Evolutionary conservation across 345 rosid species (phyloP).

Genomic region (Noccaea bulbosa): DNA sequence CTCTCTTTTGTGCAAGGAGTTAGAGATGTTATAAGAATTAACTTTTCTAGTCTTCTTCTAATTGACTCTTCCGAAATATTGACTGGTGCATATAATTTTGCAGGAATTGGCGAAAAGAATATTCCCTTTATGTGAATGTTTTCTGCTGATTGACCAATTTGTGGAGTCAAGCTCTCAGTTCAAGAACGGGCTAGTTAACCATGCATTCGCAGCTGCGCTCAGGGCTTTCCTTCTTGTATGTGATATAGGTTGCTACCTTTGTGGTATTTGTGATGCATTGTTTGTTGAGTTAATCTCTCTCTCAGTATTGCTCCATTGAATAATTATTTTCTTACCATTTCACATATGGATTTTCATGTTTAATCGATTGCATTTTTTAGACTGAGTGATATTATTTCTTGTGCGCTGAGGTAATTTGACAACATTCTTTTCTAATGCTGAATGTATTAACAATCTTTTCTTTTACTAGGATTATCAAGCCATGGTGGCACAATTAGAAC

Average conservation of each 20-base stretch:
- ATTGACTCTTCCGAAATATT: constrained; percentile 15
- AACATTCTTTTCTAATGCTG: constrained; percentile 18
- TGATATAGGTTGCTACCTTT: constrained; percentile 44
- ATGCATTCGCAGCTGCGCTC: constrained; percentile 95
- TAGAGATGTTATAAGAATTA: constrained; percentile 1
- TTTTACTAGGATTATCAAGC: constrained; percentile 80
- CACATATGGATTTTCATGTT: constrained; percentile 14
- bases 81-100: constrained; percentile 38
- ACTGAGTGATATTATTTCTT: constrained; percentile 7
- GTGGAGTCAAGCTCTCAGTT: constrained; percentile 96
- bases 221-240: constrained; percentile 90
- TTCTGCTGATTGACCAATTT: constrained; percentile 83
- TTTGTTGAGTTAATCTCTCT: constrained; percentile 19
- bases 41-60: not conserved
- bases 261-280: constrained; percentile 37
- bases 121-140: constrained; percentile 86
- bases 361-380: constrained; percentile 23
- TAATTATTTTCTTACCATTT: constrained; percentile 15
- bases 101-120: constrained; percentile 90
- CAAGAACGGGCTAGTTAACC: constrained; percentile 94
- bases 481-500: constrained; percentile 97
- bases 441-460: constrained; percentile 21
- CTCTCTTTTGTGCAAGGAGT: constrained; percentile 12
- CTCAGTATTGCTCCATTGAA: constrained; percentile 3
- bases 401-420: constrained; percentile 1